Conservation (phyloP, 208 protist species). For the Strigomonas galati region DNA sequence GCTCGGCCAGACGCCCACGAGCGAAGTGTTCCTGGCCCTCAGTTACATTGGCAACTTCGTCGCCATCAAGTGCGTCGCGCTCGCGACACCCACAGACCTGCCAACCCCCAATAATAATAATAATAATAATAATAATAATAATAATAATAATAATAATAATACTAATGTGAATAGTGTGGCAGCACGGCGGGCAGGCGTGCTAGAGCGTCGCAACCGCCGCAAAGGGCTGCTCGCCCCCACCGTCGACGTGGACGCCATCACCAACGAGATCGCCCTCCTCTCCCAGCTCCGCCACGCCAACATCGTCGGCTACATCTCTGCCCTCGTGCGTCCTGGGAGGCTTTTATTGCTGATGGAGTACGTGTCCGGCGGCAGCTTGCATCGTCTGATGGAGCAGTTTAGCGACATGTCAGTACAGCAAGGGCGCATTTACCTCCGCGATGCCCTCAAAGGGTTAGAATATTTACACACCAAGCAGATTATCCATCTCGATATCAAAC, state of each 20-base stretch:
- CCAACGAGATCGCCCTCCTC: constrained; percentile 59
- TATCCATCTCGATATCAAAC: constrained; percentile 65
- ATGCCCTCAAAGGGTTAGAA: constrained; percentile 64
- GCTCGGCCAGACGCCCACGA: constrained; percentile 40
- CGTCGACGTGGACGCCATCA: constrained; percentile 34
- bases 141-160: no score
- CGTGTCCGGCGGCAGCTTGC: constrained; percentile 72
- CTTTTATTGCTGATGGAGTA: constrained; percentile 84
- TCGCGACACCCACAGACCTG: constrained; percentile 17
- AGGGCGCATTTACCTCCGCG: constrained; percentile 37
- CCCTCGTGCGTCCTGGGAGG: constrained; percentile 36
- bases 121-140: no score
- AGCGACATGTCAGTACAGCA: constrained; percentile 29
- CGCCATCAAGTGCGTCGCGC: constrained; percentile 54
- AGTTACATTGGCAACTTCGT: constrained; percentile 55
- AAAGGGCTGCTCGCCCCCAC: constrained; percentile 29
- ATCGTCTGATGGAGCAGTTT: constrained; percentile 38
- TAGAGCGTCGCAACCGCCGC: constrained; percentile 18
- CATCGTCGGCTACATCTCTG: constrained; percentile 93
- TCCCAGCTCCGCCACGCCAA: constrained; percentile 74
- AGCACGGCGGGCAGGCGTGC: not conserved
- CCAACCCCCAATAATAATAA: no score
- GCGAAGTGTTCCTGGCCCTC: constrained; percentile 56
- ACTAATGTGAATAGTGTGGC: no score
- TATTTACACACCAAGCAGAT: constrained; percentile 75